Base-by-base conservation (phyloP, 2,329 filamentous ascomycete genomes). In the Exophiala xenobiotica region DNA sequence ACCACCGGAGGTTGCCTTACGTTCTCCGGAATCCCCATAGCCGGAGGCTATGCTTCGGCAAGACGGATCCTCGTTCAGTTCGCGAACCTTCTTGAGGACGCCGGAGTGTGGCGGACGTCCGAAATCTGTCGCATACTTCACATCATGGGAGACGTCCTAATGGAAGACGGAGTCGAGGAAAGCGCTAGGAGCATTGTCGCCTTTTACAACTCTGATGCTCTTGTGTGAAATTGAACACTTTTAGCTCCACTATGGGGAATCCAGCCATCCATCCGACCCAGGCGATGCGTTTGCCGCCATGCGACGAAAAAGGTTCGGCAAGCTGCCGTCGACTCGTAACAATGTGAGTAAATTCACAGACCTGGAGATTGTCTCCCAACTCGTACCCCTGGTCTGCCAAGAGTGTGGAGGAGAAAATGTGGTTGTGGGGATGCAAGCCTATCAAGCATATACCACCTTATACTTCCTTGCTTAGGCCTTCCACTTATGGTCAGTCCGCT, bases 131-230 rank as follows among this genome's bases (percentile, higher is more conserved):
- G 38, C n/a, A 40, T 40, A 22, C 38, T 40, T 40, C 38, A 40
- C 14, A 40, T 40, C 38, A 40, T 40, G 38, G 38, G 38, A 6
- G 38, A 40, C 23, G 38, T 40, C 11, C 38, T 40, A 3, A 40
- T 40, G 38, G 38, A 40, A 20, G 19, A 40, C 20, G 38, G 38
- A 2, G 38, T 40, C 14, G 38, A 40, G n/a, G 38, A 40, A 40
- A 40, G 38, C 11, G 38, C 38, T 7, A 40, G 14, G 14, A 14
- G 20, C 2, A 14, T 40, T 14, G 19, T 23, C 19, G 19, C 38
- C 3, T 40, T 40, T 5, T 40, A 40, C 20, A 40, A 14, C n/a
- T 14, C 22, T 8, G 12, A 40, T 22, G n/a, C 2, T 14, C 20
- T 20, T 23, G 7, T 40, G n/a, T n/a, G n/a, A n/a, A n/a, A n/a